These are phyloP conservation scores for Backusella macrospora DNA, from an alignment of 192 early-diverging fungal genomes.

Conservation along the genomic window DNA sequence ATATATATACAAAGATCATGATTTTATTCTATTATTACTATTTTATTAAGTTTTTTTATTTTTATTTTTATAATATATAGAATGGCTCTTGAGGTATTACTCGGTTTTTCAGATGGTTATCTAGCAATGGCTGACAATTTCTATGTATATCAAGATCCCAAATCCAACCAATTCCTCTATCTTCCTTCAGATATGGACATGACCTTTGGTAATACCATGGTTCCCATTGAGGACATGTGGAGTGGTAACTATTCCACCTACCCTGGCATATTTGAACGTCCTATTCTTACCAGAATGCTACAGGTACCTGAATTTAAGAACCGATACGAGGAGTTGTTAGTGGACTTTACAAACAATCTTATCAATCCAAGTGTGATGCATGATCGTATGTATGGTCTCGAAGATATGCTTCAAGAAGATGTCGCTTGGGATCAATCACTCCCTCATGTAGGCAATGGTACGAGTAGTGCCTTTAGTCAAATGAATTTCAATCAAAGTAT, in stretches of 20 bases:
- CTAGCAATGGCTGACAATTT: constrained; percentile 22
- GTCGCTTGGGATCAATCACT: constrained; percentile 6
- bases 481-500: no score
- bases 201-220: constrained; percentile 1
- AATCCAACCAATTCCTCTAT: constrained; percentile 7
- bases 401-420: constrained; percentile 3
- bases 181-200: constrained; percentile 30
- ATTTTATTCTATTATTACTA: not conserved
- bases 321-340: not conserved
- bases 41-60: no score
- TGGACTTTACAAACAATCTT: not conserved
- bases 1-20: not conserved
- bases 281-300: not conserved
- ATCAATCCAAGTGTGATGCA: not conserved
- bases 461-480: no score
- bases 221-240: not conserved
- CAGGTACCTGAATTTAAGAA: not conserved
- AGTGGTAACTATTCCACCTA: constrained; percentile 18
- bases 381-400: not conserved
- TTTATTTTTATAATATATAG: not conserved
- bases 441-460: not conserved
- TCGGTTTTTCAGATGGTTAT: constrained; percentile 27
- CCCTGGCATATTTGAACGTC: not conserved
- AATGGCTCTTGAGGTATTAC: constrained; percentile 20
- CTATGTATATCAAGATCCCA: constrained; percentile 22